Conservation (phyloP, 2,329 filamentous ascomycete species). For the Diplodia corticola region DNA sequence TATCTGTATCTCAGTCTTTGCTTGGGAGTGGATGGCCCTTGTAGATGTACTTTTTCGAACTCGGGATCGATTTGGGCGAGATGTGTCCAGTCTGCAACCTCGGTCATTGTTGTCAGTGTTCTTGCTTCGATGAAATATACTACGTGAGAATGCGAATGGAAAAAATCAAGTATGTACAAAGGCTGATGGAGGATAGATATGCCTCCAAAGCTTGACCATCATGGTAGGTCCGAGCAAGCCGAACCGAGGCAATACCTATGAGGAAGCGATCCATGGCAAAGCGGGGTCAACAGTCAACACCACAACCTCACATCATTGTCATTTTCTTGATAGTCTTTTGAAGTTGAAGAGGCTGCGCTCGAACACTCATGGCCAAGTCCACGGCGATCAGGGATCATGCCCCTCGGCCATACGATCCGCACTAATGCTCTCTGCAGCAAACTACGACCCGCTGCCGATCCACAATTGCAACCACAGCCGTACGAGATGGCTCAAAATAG, state of each 20-base stretch:
- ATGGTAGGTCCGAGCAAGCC: background rate
- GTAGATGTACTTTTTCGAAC: background rate
- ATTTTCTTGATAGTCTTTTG: background rate
- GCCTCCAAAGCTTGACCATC: background rate
- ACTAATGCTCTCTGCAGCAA: background rate
- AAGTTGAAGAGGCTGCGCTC: background rate
- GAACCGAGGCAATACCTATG: background rate
- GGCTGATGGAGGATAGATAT: background rate
- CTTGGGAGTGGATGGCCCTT: background rate
- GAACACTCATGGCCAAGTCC: background rate
- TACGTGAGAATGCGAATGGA: no score
- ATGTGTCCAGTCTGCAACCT: background rate
- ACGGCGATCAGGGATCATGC: background rate
- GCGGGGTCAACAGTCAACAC: background rate
- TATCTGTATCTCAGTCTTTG: background rate
- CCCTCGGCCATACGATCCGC: background rate
- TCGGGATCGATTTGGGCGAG: constrained; percentile 7
- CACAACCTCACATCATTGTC: background rate
- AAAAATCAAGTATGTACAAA: background rate
- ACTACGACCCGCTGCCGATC: background rate
- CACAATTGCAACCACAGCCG: background rate
- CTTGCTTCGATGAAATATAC: background rate
- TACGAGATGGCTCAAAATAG: background rate
- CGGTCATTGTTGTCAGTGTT: background rate
- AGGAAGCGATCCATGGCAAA: background rate